Evolutionary conservation across 1,139 yeast genomes (phyloP).

Genomic region (Scheffersomyces cryptocercus): DNA sequence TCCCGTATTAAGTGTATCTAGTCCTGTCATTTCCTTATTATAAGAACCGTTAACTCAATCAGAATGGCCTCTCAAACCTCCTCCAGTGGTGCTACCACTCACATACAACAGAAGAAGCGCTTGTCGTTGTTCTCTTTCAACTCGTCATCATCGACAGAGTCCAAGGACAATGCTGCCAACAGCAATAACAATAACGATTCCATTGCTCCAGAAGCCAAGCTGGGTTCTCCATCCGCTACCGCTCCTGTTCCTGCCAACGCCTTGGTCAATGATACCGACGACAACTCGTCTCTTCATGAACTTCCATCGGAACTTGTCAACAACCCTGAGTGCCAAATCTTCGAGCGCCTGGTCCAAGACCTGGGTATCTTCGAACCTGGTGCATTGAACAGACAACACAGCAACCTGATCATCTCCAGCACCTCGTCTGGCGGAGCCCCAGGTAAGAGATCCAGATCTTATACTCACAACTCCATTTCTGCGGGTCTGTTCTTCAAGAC

Average conservation of each 20-base stretch:
- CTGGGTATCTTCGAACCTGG: conserved; percentile 9
- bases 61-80: not conserved
- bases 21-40: too few relatives aligned
- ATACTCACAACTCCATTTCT: conserved; percentile 30
- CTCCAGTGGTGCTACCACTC: not conserved
- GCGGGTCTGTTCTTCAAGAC: conserved; percentile 30
- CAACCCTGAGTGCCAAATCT: conserved; percentile 55
- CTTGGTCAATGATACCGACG: not conserved
- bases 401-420: not conserved
- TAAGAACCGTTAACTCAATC: not conserved
- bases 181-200: not conserved
- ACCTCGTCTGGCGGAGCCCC: conserved; percentile 9
- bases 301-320: conserved; percentile 18
- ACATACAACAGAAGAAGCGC: conserved; percentile 7
- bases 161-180: not conserved
- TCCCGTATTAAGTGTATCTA: too few relatives aligned
- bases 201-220: not conserved
- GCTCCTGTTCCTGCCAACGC: not conserved
- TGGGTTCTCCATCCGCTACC: not conserved
- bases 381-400: conserved; percentile 11
- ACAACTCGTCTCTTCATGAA: not conserved
- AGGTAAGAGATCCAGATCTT: conserved; percentile 24
- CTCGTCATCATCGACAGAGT: conserved; percentile 2
- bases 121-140: conserved; percentile 12
- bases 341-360: conserved; percentile 67